Evolutionary conservation across 1,284 basidiomycete species (phyloP).

Genomic region (Cryptococcus sp.): DNA sequence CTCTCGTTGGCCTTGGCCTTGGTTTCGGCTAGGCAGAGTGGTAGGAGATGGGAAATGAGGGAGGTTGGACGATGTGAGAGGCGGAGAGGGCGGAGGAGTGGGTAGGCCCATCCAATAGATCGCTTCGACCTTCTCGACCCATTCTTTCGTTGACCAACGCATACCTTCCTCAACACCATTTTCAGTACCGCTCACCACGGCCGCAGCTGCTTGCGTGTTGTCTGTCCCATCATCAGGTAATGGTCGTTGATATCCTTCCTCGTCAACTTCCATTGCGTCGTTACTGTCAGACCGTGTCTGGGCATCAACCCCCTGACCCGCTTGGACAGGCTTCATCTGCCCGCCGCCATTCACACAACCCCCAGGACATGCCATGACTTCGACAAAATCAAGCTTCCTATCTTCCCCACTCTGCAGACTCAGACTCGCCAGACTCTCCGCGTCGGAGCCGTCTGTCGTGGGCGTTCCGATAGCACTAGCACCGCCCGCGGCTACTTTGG

Average conservation of each 20-base stretch:
- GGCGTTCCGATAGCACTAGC: slow-evolving; percentile 42
- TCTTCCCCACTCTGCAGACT: slow-evolving; percentile 53
- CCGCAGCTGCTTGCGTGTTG: slow-evolving; percentile 11
- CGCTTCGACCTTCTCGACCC: slow-evolving; percentile 73
- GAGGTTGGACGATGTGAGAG: slow-evolving; percentile 14
- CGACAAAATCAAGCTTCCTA: slow-evolving; percentile 86
- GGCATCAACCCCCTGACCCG: background rate
- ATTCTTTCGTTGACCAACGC: slow-evolving; percentile 61
- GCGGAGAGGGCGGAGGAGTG: slow-evolving; percentile 60
- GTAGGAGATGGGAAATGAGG: background rate
- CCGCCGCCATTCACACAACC: slow-evolving; percentile 98
- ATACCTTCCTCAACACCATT: slow-evolving; percentile 53
- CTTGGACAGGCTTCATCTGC: slow-evolving; percentile 67
- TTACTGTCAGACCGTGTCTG: slow-evolving; percentile 5
- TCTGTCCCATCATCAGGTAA: slow-evolving; percentile 57
- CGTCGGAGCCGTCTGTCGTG: slow-evolving; percentile 26
- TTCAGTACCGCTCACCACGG: slow-evolving; percentile 13
- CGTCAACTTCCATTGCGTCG: slow-evolving; percentile 54
- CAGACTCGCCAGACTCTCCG: slow-evolving; percentile 21
- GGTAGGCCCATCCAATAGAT: slow-evolving; percentile 68
- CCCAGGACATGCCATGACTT: slow-evolving; percentile 98
- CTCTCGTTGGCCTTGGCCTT: background rate
- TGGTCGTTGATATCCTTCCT: slow-evolving; percentile 63
- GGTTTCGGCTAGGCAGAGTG: slow-evolving; percentile 2
- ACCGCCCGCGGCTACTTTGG: slow-evolving; percentile 43